Evolutionary conservation across 306 rosid species (phyloP), one percentile per base, ranked within the genome.

Genomic region (Rubus idaeus): DNA sequence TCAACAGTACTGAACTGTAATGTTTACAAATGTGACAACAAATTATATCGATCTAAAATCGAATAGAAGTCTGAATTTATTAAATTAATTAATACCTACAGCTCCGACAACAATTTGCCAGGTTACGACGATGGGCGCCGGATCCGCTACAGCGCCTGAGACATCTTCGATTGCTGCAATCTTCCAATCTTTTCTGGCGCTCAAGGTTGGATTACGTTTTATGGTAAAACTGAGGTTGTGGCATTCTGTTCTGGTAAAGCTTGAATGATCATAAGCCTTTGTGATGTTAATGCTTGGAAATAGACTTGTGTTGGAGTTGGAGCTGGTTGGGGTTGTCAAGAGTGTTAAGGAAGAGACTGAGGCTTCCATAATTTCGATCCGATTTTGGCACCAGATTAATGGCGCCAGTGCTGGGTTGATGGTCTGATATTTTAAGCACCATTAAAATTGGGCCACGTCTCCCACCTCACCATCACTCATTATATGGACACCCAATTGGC

Each of bases 51-150:
- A 74, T 30, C 35, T 30, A 26, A 60, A 37, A 51, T 17, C 3
- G 50, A 2, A 3, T 41, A 8, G 14, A 3, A 49, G 46, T 42
- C 5, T 42, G 46, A 42, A 16, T 4, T 62, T 12, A 35, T 10
- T 30, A 9, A 62, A 37, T 35, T 2, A 62, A 62, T 10, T 23
- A 8, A 46, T 82, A 85, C 91, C 89, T 73, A 78, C 13, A 23
- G 82, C 83, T 16, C 88, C 91, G 3, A 75, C 86, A 26, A 75
- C 69, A 12, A 83, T 84, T 73, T 88, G 80, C 91, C 91, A 88
- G 21, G 89, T 81, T 70, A 86, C 51, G 23, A 70, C 70, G 0
- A 68, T 71, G 10, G 60, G 64, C 4, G 74, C 60, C 5, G 85
- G 70, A 66, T 84, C 86, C 1, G 62, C 41, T 52, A 65, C 47